Conservation (phyloP, 148 eudicot species). For the Fagopyrum homotropicum region DNA sequence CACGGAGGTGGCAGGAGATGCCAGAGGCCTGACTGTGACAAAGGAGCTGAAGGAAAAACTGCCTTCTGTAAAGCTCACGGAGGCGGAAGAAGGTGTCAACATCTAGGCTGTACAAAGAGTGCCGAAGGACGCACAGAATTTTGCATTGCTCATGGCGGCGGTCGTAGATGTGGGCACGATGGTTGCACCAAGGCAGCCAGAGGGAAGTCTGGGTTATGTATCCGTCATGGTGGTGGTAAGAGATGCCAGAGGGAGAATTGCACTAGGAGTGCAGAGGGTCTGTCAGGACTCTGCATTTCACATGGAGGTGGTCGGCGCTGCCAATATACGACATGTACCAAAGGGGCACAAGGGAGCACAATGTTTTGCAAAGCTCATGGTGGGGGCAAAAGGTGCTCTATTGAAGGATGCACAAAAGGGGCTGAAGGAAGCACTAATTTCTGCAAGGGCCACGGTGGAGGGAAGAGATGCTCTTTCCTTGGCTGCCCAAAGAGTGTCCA, state of each 20-base stretch:
- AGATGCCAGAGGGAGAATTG: slow-evolving; percentile 83
- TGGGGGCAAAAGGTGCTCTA: slow-evolving; percentile 88
- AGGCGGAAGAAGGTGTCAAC: slow-evolving; percentile 89
- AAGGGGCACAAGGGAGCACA: slow-evolving; percentile 99
- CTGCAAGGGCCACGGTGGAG: slow-evolving; percentile 98
- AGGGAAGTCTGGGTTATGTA: slow-evolving; percentile 91
- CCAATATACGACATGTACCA: slow-evolving; percentile 60
- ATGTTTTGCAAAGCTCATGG: slow-evolving; percentile 98
- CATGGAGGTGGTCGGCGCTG: slow-evolving; percentile 99
- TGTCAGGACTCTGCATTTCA: slow-evolving; percentile 92
- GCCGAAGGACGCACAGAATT: slow-evolving; percentile 67
- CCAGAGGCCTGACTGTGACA: slow-evolving; percentile 77
- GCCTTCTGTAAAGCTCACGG: slow-evolving; percentile 99
- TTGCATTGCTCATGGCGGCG: slow-evolving; percentile 83
- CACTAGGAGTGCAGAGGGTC: slow-evolving; percentile 90
- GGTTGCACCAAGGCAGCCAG: slow-evolving; percentile 84
- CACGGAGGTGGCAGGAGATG: slow-evolving; percentile 99
- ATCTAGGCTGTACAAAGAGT: slow-evolving; percentile 66
- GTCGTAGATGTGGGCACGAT: slow-evolving; percentile 55
- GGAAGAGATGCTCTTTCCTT: slow-evolving; percentile 77
- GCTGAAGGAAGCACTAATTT: slow-evolving; percentile 95
- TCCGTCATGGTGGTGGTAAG: slow-evolving; percentile 97
- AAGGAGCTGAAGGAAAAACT: slow-evolving; percentile 97
- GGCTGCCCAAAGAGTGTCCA: slow-evolving; percentile 96
- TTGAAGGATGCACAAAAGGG: slow-evolving; percentile 77